Evolutionary conservation across 306 rosid genomes (phyloP), one percentile per base, ranked within the genome.

Genomic region (cucumber (Cucumis sativus)): DNA sequence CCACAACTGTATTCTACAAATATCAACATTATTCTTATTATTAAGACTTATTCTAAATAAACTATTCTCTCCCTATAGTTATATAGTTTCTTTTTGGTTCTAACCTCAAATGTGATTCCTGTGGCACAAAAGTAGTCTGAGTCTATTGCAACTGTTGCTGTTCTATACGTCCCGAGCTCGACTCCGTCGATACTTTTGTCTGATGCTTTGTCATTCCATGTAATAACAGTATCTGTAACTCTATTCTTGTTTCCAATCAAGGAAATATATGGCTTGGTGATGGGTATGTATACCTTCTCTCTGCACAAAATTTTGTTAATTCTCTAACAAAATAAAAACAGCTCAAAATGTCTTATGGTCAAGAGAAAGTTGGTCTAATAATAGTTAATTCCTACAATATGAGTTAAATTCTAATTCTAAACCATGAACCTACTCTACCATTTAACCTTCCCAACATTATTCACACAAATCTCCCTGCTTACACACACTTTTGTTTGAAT

Each of bases 151-250:
- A 90, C 97, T 11, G 98, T 86, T 51, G 97, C 95, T 43, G 97
- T 87, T 65, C 83, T 83, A 62, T 80, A 92, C 0, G 98, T 95
- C 35, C 98, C 97, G 7, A 95, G 80, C 61, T 76, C 75, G 51
- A 39, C 70, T 18, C 98, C 97, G 57, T 77, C 69, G 5, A 72
- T 47, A 67, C 85, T 93, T 77, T 10, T 87, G 16, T 95, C 98
- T 0, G 97, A 95, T 13, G 98, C 92, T 75, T 92, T 95, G 30
- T 82, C 79, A 82, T 90, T 89, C 98, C 97, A 92, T 25, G 93
- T 80, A 58, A 95, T 90, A 12, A 90, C 80, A 40, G 85, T 85
- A 10, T 75, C 63, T 12, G 85, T 43, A 57, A 85, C 85, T 40
- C 21, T 37, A 77, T 82, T 84, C 74, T 81, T 80, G 56, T 80